Base-by-base conservation (phyloP, 306 rosid genomes). In the Gleditsia sinensis region DNA sequence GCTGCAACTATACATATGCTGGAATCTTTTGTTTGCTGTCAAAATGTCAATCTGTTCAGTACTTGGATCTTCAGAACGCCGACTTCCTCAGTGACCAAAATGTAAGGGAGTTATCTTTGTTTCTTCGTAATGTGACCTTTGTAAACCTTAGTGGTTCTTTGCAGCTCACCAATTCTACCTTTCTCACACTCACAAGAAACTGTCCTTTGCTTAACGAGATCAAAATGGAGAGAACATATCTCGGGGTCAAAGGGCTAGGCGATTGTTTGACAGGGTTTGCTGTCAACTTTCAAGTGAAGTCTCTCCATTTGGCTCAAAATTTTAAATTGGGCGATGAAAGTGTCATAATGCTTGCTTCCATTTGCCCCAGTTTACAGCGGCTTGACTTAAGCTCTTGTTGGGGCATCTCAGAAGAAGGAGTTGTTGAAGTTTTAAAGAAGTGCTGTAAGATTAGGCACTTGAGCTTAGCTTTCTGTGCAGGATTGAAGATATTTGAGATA, bases 381-480 rank as follows among this genome's bases (percentile, higher is more conserved):
- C 86, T 93, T 11, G 80, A 93, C 53, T 34, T 93, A 45, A 84
- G 76, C 46, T 9, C 12, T 14, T 81, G 91, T 25, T 0, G 7
- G 28, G n/a, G 43, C 4, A 60, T 90, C 7, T 77, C 94, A 9
- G 87, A 72, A 48, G 80, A 76, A 50, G 80, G 86, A 33, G 40
- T 84, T 13, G 69, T 66, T 9, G 78, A 87, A 51, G 77, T 83
- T 69, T 58, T 87, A 14, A 85, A 60, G 78, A 72, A 54, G 42
- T 90, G 94, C 75, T 14, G 61, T n/a, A 76, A 74, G 75, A 81
- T 88, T 42, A 81, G 72, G 75, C 82, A 80, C 62, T 69, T 91
- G 70, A 79, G 57, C 51, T 17, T 85, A 49, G 85, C 79, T 13
- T n/a, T 3, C 0, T 60, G 80, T 61, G 42, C 51, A 13, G 77